Conservation (phyloP, 352 stramenopile genomes). For the Globisporangium cystogenes region DNA sequence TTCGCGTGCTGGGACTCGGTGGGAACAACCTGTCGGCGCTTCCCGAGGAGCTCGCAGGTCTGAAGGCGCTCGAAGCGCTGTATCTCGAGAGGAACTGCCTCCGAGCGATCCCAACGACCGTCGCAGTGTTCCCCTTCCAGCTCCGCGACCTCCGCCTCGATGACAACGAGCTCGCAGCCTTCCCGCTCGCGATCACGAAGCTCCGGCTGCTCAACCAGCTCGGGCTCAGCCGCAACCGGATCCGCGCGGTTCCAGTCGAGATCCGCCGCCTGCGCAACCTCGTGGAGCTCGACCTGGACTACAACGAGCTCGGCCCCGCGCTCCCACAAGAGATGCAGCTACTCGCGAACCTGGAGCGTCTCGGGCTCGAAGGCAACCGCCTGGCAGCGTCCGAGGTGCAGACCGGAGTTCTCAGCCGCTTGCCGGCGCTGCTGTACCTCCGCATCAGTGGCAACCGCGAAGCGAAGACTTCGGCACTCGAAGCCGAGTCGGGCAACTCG, state of each 20-base stretch:
- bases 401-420: constrained; percentile 16
- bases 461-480: not conserved
- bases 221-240: constrained; percentile 49
- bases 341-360: constrained; percentile 42
- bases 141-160: constrained; percentile 51
- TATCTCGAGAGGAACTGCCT: constrained; percentile 67
- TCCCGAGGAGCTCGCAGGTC: constrained; percentile 26
- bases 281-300: constrained; percentile 60
- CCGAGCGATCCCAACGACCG: constrained; percentile 23
- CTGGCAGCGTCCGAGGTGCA: constrained; percentile 15
- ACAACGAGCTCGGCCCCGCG: constrained; percentile 38
- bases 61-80: constrained; percentile 41
- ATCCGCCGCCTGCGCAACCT: constrained; percentile 54
- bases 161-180: constrained; percentile 35
- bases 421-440: constrained; percentile 36
- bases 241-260: constrained; percentile 31
- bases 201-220: constrained; percentile 51
- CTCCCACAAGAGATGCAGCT: constrained; percentile 31
- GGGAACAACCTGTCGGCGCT: constrained; percentile 50
- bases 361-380: constrained; percentile 60
- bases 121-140: constrained; percentile 26
- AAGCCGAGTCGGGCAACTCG: not conserved
- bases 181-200: constrained; percentile 46
- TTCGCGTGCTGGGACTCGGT: constrained; percentile 51
- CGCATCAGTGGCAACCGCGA: constrained; percentile 46